Percentiles rank a stretch among this genome's conserved stretches.
Evolutionary conservation across 129 eudicot species (phyloP).

Genomic region (Centrapalus pauciflorus): DNA sequence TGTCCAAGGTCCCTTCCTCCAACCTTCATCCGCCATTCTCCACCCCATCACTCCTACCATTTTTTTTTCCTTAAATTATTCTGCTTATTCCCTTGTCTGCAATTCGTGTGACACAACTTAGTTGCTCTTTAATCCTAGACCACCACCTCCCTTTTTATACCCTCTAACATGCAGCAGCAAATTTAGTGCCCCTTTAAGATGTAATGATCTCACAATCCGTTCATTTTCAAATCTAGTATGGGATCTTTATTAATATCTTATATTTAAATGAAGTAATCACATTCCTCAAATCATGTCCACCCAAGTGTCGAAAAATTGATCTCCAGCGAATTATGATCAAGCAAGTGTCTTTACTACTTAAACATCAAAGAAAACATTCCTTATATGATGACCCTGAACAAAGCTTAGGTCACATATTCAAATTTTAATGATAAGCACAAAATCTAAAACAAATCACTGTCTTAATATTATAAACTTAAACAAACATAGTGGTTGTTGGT

Average conservation of each 20-base stretch:
- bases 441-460: constrained; percentile 29
- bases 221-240: constrained; percentile 5
- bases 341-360: constrained; percentile 28
- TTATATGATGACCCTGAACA: constrained; percentile 21
- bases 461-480: constrained; percentile 20
- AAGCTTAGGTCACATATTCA: constrained; percentile 24
- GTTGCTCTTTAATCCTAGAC: constrained; percentile 13
- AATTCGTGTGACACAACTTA: constrained; percentile 35
- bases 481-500: constrained; percentile 49
- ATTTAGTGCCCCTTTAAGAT: constrained; percentile 21
- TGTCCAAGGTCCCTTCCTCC: constrained; percentile 99
- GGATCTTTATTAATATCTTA: constrained; percentile 6
- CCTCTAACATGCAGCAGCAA: constrained; percentile 19
- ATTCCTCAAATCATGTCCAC: constrained; percentile 6
- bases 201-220: constrained; percentile 38
- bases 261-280: constrained; percentile 11
- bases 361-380: constrained; percentile 30
- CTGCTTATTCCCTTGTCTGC: constrained; percentile 30
- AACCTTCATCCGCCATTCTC: constrained; percentile 52
- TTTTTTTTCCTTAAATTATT: background rate
- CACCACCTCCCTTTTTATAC: constrained; percentile 28
- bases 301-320: constrained; percentile 16
- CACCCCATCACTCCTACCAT: constrained; percentile 37
- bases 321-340: background rate
- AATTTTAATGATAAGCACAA: constrained; percentile 28